These are phyloP conservation scores for Perilla frutescens DNA, from an alignment of 257 asterid species.

Conservation along the genomic window DNA sequence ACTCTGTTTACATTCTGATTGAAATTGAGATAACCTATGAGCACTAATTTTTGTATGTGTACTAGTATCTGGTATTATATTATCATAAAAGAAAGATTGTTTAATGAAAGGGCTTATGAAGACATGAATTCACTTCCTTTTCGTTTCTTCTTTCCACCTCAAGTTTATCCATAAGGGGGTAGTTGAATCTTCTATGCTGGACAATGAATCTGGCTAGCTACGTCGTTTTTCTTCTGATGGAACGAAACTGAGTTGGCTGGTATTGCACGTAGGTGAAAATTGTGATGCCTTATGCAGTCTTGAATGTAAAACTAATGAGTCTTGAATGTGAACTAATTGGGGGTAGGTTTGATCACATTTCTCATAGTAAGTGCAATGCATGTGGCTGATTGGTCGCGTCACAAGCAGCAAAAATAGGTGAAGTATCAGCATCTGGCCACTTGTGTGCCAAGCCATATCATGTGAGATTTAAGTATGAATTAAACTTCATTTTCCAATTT, in stretches of 20 bases:
- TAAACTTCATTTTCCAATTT: not conserved
- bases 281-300: slow-evolving; percentile 22
- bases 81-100: not conserved
- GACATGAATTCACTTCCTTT: not conserved
- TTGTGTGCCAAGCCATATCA: not conserved
- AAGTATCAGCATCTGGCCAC: not conserved
- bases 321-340: not conserved
- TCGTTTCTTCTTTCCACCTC: not conserved
- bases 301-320: not conserved
- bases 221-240: not conserved
- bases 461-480: not conserved
- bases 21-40: not conserved
- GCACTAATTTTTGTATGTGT: not conserved
- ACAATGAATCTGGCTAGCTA: not conserved
- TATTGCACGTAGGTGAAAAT: not conserved
- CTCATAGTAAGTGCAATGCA: slow-evolving; percentile 10
- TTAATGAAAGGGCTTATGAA: not conserved
- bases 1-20: not conserved
- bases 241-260: not conserved
- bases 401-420: not conserved
- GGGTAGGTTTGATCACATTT: slow-evolving; percentile 15
- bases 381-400: not conserved
- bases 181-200: not conserved
- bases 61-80: not conserved
- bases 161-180: not conserved